phyloP scores from a whole-genome alignment of 148 eudicot species.

The Limonium bicolor region DNA sequence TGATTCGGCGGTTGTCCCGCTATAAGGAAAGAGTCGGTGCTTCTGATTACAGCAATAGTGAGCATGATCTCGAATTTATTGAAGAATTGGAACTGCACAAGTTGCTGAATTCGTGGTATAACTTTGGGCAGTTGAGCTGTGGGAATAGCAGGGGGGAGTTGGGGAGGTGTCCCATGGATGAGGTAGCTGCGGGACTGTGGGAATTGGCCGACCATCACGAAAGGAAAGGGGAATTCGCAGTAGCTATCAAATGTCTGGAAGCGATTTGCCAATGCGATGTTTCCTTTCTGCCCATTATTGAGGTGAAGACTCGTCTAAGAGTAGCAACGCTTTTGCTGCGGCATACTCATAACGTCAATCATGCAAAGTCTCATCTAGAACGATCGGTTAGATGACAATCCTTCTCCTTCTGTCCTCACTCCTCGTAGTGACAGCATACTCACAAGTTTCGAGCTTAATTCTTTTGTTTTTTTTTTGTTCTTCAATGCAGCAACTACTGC shows the following conservation, averaged over 20 bases:
- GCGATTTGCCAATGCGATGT: slow-evolving; percentile 78
- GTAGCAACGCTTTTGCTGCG: slow-evolving; percentile 57
- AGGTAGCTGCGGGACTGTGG: slow-evolving; percentile 87
- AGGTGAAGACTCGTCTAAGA: slow-evolving; percentile 86
- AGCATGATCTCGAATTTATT: too few relatives aligned
- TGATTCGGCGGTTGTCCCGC: too few relatives aligned
- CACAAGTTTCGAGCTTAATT: not conserved
- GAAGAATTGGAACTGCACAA: too few relatives aligned
- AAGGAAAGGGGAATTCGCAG: slow-evolving; percentile 44
- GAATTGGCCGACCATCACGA: slow-evolving; percentile 67
- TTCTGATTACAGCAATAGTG: too few relatives aligned
- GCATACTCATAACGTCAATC: slow-evolving; percentile 65
- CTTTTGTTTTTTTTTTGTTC: not conserved
- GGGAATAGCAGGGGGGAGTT: not conserved
- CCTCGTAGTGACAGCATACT: too few relatives aligned
- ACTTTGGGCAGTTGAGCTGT: too few relatives aligned
- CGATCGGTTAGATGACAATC: slow-evolving; percentile 71
- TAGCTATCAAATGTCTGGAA: slow-evolving; percentile 73
- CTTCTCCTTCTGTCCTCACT: not conserved
- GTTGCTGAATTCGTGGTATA: too few relatives aligned
- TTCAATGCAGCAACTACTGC: slow-evolving; percentile 70
- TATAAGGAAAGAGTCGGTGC: too few relatives aligned
- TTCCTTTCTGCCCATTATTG: slow-evolving; percentile 70
- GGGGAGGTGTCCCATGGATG: slow-evolving; percentile 34
- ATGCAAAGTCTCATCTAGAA: slow-evolving; percentile 87